phyloP scores from a whole-genome alignment of 306 rosid species.

The Albizia julibrissin region DNA sequence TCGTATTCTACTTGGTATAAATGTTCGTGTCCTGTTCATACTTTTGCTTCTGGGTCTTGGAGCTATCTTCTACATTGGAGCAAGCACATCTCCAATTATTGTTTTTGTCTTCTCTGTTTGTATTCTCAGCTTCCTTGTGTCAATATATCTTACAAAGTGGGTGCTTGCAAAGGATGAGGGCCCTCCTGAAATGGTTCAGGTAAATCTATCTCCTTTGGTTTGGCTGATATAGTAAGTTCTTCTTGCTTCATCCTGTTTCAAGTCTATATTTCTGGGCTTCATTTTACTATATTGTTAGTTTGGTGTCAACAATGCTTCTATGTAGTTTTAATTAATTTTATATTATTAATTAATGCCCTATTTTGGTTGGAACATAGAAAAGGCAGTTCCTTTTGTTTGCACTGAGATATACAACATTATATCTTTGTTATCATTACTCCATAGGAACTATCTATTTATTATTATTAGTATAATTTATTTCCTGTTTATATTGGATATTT shows the following conservation, averaged over 20 bases:
- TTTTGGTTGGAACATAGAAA: not conserved
- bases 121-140: conserved; percentile 81
- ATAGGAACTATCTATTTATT: not conserved
- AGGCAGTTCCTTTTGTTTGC: not conserved
- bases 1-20: conserved; percentile 72
- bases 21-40: conserved; percentile 66
- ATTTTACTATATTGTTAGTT: not conserved
- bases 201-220: conserved; percentile 44
- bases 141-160: conserved; percentile 84
- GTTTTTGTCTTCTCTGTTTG: conserved; percentile 88
- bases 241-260: not conserved
- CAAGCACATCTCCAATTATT: conserved; percentile 82
- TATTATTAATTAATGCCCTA: not conserved
- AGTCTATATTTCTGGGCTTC: not conserved
- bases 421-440: not conserved
- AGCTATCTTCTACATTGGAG: conserved; percentile 85
- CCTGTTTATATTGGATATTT: not conserved
- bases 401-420: too few relatives aligned
- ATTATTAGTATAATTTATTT: too few relatives aligned
- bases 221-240: not conserved
- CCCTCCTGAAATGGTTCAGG: conserved; percentile 98
- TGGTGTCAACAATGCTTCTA: not conserved
- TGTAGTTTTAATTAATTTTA: not conserved
- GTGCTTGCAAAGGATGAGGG: conserved; percentile 99
- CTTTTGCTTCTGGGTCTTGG: conserved; percentile 72